phyloP scores from a whole-genome alignment of 768 basidiomycete genomes.

The Fomitopsis serialis region DNA sequence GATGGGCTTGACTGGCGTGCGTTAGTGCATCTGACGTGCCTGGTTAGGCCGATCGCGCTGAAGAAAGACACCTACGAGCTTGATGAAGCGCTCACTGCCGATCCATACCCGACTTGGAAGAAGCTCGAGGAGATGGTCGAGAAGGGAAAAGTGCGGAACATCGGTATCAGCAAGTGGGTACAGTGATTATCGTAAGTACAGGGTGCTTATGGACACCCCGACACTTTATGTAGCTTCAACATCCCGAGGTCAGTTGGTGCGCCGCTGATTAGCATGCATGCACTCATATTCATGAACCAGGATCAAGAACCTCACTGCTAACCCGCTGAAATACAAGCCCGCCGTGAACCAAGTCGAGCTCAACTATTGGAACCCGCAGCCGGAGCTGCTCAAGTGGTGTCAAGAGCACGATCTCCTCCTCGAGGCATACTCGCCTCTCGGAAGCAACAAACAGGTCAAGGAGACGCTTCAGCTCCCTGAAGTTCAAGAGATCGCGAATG shows the following conservation, averaged over 20 bases:
- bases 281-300: constrained; percentile 18
- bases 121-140: constrained; percentile 75
- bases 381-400: constrained; percentile 66
- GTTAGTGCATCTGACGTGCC: no score
- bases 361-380: constrained; percentile 76
- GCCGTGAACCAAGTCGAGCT: constrained; percentile 81
- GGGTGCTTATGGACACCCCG: no score
- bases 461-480: constrained; percentile 55
- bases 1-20: constrained; percentile 5
- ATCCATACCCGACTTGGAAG: constrained; percentile 80
- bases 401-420: constrained; percentile 59
- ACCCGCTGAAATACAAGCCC: constrained; percentile 52
- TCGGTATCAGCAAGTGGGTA: constrained; percentile 77
- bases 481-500: constrained; percentile 53
- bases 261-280: neutral
- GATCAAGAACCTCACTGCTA: constrained; percentile 58
- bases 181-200: no score
- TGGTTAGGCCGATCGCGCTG: constrained; percentile 56
- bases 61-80: constrained; percentile 48
- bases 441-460: constrained; percentile 53
- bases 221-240: constrained; percentile 43
- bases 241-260: constrained; percentile 33
- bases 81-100: constrained; percentile 51
- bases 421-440: constrained; percentile 76
- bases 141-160: constrained; percentile 72